Base-by-base conservation (phyloP, 1,139 yeast species). In the Yamadazyma atlantica region DNA sequence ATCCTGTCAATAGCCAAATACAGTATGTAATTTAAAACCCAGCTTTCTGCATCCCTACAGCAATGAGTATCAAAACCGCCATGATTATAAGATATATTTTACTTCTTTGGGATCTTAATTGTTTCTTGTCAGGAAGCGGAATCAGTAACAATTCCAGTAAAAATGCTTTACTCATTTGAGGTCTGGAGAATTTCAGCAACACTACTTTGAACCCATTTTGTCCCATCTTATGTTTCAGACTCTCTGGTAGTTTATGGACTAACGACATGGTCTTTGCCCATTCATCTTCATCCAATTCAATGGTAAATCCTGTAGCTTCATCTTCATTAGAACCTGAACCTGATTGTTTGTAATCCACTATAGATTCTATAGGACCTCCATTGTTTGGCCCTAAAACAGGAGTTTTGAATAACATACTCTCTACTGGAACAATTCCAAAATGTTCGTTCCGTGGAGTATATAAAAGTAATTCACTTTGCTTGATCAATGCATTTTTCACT, bases 351-450 rank as follows among this genome's bases (percentile, higher is more conserved):
- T 65, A 65, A 27, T 77, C 59, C 1, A 73, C 72, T 9, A 92
- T 72, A 0, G 96, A 85, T 56, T 92, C 99, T 22, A 83, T 62
- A 0, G 98, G 98, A 0, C 99, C 99, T 12, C 98, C 99, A 33
- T 80, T 81, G 53, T 86, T 80, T 2, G 85, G 82, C 0, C 96
- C 97, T 39, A 94, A 64, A 0, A 89, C 96, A 0, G 96, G 90
- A 0, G 85, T 83, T 21, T 85, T 82, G 44, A 78, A 72, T 33
- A 84, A 72, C 97, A 92, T 90, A 14, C 96, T 89, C 55, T 92
- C 98, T 11, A 92, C 73, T 1, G 99, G 99, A 3, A 94, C 99
- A 45, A 92, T 94, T 11, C 99, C 99, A 57, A 92, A 92, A 62
- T 92, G 99, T 58, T 94, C 98, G 53, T 78, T 77, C 1, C 85